A percentile compares a stretch with the other conserved stretches of the same genome.
Conservation (phyloP, 495 filamentous ascomycete genomes). For the Durotheca rogersii region DNA sequence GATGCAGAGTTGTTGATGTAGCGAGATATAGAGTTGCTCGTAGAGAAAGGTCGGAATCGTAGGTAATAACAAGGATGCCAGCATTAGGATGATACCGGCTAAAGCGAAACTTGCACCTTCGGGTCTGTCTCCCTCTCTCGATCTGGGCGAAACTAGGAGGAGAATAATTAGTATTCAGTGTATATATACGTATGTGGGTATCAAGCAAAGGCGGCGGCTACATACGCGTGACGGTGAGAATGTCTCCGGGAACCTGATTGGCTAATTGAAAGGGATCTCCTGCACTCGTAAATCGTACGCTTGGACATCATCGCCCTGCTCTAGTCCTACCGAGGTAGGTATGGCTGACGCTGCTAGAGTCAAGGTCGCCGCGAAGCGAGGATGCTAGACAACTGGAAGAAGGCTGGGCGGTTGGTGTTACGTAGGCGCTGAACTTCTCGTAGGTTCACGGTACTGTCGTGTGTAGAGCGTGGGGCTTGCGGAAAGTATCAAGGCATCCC, state of each 20-base stretch:
- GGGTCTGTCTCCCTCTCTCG: slow-evolving; percentile 15
- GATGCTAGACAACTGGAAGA: too few species aligned
- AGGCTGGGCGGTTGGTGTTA: too few species aligned
- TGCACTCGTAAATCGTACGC: not conserved
- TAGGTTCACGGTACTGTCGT: too few species aligned
- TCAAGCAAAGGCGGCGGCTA: not conserved
- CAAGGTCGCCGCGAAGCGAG: too few species aligned
- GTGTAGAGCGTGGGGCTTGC: too few species aligned
- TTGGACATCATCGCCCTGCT: not conserved
- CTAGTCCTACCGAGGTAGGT: not conserved
- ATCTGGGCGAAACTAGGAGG: slow-evolving; percentile 6
- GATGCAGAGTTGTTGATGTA: not conserved
- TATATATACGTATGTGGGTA: too few species aligned
- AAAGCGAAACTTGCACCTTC: slow-evolving; percentile 19
- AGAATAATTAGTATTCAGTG: not conserved
- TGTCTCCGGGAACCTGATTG: not conserved
- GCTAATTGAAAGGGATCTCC: not conserved
- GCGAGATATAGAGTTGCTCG: slow-evolving; percentile 14
- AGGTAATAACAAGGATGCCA: slow-evolving; percentile 16
- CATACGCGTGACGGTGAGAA: not conserved
- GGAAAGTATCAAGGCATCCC: too few species aligned
- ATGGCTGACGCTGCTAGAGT: not conserved
- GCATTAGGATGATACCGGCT: slow-evolving; percentile 18
- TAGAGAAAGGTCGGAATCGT: slow-evolving; percentile 17
- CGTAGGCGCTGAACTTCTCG: too few species aligned